Conservation (phyloP, 75 land plant genomes). For the Pinus albicaulis region DNA sequence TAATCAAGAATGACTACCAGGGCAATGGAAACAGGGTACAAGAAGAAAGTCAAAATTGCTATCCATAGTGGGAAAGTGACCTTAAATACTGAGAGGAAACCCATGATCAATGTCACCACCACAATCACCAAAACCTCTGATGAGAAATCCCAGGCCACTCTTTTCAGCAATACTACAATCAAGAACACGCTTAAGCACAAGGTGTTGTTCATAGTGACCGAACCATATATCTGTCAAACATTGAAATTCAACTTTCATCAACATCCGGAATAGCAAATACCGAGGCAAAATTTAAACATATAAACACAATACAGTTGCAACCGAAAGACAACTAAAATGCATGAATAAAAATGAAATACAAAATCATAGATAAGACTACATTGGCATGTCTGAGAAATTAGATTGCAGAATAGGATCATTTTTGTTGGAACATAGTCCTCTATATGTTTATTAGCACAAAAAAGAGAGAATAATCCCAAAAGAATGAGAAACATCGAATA, state of each 20-base stretch:
- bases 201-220: conserved; percentile 22
- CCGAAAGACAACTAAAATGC: too few species aligned
- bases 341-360: too few species aligned
- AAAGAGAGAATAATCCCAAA: too few species aligned
- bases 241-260: not conserved
- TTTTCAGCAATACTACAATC: conserved; percentile 4
- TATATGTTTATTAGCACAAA: too few species aligned
- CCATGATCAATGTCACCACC: conserved; percentile 19
- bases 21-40: conserved; percentile 26
- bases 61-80: conserved; percentile 17
- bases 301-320: too few species aligned
- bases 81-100: conserved; percentile 3
- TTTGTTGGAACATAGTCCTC: too few species aligned
- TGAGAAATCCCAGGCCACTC: conserved; percentile 22
- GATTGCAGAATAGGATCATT: too few species aligned
- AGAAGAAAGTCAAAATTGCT: conserved; percentile 5
- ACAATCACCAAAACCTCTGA: conserved; percentile 20
- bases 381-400: too few species aligned
- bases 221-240: conserved; percentile 25
- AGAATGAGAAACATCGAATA: too few species aligned
- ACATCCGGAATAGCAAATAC: too few species aligned
- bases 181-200: conserved; percentile 19
- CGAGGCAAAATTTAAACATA: too few species aligned
- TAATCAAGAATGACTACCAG: conserved; percentile 39
- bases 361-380: too few species aligned